A percentile compares a stretch with the other conserved stretches of the same genome.
Evolutionary conservation across 2,329 filamentous ascomycete genomes (phyloP).

Genomic region (Diaporthe citri): DNA sequence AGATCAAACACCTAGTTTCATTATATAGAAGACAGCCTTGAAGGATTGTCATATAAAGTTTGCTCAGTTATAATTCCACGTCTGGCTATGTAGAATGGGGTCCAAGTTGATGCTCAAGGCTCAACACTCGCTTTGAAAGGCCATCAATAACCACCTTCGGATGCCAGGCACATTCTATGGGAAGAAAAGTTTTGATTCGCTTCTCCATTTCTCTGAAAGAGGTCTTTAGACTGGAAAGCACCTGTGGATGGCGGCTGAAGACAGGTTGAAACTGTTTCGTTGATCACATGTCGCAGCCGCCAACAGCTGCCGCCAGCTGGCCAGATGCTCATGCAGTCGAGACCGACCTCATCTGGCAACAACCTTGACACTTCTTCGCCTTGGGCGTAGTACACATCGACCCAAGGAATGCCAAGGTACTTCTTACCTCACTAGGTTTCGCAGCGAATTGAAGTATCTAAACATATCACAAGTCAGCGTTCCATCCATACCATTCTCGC

Average conservation of each 20-base stretch:
- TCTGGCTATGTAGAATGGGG: not conserved
- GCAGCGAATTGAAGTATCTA: not conserved
- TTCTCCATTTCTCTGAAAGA: not conserved
- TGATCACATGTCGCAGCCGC: not conserved
- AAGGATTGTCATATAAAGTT: slow-evolving; percentile 12
- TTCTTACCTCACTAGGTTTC: not conserved
- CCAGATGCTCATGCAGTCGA: not conserved
- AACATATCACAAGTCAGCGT: not conserved
- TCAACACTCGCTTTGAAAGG: not conserved
- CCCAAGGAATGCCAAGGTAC: slow-evolving; percentile 11
- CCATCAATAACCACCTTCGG: not conserved
- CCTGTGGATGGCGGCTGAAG: not conserved
- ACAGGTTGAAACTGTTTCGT: not conserved
- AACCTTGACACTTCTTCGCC: not conserved
- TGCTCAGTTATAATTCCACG: not conserved
- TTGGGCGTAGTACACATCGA: not conserved
- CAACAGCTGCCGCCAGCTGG: not conserved
- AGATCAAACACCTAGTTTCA: not conserved
- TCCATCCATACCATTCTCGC: not conserved
- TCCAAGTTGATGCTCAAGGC: not conserved
- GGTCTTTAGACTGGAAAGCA: no score
- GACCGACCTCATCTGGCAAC: slow-evolving; percentile 16
- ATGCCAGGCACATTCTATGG: not conserved
- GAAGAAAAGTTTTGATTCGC: no score
- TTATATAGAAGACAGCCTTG: slow-evolving; percentile 15